A percentile compares a stretch with the other conserved stretches of the same genome.
Conservation (phyloP, 1,284 basidiomycete genomes). For the Mycena citricolor region DNA sequence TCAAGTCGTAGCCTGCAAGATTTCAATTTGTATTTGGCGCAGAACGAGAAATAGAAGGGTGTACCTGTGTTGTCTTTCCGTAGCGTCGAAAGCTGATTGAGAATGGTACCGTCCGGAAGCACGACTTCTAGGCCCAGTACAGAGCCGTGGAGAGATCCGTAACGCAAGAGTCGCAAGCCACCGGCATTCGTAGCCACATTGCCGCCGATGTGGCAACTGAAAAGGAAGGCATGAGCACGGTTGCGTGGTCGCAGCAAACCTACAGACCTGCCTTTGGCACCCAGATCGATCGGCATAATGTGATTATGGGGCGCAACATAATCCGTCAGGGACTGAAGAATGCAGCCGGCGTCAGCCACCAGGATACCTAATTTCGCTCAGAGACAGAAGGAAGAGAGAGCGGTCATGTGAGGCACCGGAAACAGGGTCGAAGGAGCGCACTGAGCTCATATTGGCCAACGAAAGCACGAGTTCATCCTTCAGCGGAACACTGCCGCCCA, state of each 20-base stretch:
- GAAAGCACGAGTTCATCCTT: conserved; percentile 89
- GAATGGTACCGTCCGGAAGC: conserved; percentile 93
- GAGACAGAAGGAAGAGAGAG: conserved; percentile 18
- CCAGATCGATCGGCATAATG: conserved; percentile 97
- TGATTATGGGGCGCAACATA: conserved; percentile 87
- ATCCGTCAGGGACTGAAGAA: conserved; percentile 90
- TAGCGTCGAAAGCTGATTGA: conserved; percentile 80
- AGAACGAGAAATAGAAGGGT: conserved; percentile 23
- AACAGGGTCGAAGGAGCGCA: conserved; percentile 91
- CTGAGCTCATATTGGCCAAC: conserved; percentile 79
- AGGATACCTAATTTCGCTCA: conserved; percentile 59
- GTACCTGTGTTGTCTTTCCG: conserved; percentile 97
- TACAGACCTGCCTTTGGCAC: conserved; percentile 91
- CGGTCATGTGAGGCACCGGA: conserved; percentile 57
- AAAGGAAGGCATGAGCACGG: conserved; percentile 10
- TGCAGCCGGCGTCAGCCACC: conserved; percentile 88
- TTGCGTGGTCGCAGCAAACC: neutral
- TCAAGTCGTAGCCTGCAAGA: conserved; percentile 88
- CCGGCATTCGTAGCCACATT: conserved; percentile 98
- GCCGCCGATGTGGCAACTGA: conserved; percentile 95
- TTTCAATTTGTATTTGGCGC: conserved; percentile 8
- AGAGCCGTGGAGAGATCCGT: conserved; percentile 93
- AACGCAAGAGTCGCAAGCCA: conserved; percentile 89
- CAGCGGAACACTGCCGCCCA: conserved; percentile 94
- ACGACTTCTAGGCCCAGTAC: conserved; percentile 98